Base-by-base conservation (phyloP, 306 rosid species). In the Prinsepia uniflora region DNA sequence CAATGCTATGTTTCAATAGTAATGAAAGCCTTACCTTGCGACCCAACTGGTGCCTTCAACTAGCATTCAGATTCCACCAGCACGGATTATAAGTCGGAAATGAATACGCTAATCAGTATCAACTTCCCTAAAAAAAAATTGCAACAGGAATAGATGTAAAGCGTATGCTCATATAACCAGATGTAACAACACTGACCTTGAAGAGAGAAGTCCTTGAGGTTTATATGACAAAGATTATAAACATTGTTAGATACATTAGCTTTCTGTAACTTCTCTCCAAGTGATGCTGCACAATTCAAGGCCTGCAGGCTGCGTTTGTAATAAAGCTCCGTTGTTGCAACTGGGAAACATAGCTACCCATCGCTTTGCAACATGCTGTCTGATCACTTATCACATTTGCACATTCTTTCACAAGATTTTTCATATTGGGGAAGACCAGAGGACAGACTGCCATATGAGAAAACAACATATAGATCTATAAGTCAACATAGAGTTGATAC, bases 261-360 rank as follows among this genome's bases (percentile, higher is more conserved):
- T 75, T 79, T 73, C 82, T 80, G 90, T 74, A 87, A 77, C 77
- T 74, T 79, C 81, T 59, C 72, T 67, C 90, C 96, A 61, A 90
- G 92, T 43, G 80, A 83, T 58, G 73, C 77, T 52, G 88, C 90
- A 68, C 96, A 90, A 71, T 85, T 85, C 79, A 87, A 76, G 80
- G 96, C 90, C 73, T 90, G 89, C 67, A 90, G 76, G n/a, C n/a
- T n/a, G n/a, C n/a, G 62, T 90, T 87, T 74, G 96, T 85, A 76
- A 90, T 78, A 54, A 90, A 87, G 71, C 88, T 85, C 75, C 87
- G 89, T 72, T 79, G 72, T 79, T 90, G 89, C 85, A 90, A 73
- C 76, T 67, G 53, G 49, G 89, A 81, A 69, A 87, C 82, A 34
- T 87, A 87, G 72, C 76, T 77, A 70, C 79, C 78, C 85, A 81